Base-by-base conservation (phyloP, 371 early-diverging fungal species). In the Mucor saturninus region DNA sequence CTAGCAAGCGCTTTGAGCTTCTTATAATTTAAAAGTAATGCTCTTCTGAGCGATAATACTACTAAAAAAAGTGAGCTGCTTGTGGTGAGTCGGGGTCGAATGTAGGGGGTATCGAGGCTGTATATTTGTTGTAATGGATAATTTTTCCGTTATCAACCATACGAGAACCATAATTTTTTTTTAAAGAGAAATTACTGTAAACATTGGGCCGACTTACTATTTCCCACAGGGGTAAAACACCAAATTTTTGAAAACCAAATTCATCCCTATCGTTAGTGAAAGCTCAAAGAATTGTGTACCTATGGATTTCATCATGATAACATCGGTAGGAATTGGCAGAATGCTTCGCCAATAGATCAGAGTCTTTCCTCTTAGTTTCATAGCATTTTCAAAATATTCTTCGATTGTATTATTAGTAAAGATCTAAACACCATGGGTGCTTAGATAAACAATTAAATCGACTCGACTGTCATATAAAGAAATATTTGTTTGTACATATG, bases 271-370 rank as follows among this genome's bases (percentile, higher is more conserved):
- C 7, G 52, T 59, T 6, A 59, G 35, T 45, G 5, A n/a, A 15
- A 59, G 52, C 5, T 40, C 52, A n/a, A 51, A 38, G 45, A 59
- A 52, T 31, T 59, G 60, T 40, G 60, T 6, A 30, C 60, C 52
- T 31, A 59, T 59, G 14, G 51, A 51, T 52, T 59, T 50, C 28
- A 59, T 49, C 14, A 32, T 14, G 2, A 38, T 32, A 0, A 56
- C 43, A 75, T 74, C 81, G 13, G 45, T 9, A 9, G 45, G 45
- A 2, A n/a, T n/a, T 5, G 45, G 45, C 4, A 43, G 29, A 11
- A 49, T 21, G 9, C 8, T 28, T 49, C 30, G 5, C 29, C 26
- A 28, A 28, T 49, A 49, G 8, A 49, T 28, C 7, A 49, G 49
- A 21, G 29, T 21, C 6, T 49, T 49, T 30, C 28, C 49, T 28